These are phyloP conservation scores for Lodderomyces margitis DNA, from an alignment of 1,139 yeast genomes.

Conservation along the genomic window DNA sequence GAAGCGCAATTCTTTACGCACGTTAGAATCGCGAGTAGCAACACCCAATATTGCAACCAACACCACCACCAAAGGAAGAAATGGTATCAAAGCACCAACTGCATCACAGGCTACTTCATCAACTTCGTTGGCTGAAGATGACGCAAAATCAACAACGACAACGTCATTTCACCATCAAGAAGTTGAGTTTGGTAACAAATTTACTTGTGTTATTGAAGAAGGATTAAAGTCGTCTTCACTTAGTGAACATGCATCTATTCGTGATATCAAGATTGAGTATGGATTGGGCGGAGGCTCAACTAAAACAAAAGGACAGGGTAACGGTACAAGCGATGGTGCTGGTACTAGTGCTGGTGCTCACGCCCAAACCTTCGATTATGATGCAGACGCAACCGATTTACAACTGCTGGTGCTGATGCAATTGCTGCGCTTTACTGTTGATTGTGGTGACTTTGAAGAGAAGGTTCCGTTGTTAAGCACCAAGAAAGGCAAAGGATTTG, in stretches of 20 bases:
- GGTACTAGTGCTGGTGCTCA: neutral
- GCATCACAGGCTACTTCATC: neutral
- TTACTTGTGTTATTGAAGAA: slow-evolving; percentile 1
- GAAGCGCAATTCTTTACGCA: neutral
- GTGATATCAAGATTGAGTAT: neutral
- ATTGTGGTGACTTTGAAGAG: neutral
- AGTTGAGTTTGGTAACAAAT: slow-evolving; percentile 1
- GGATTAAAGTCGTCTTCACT: slow-evolving; percentile 2
- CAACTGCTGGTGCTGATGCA: slow-evolving; percentile 1
- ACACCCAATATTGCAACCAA: slow-evolving; percentile 2
- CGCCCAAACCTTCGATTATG: too few species aligned
- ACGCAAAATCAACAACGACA: neutral
- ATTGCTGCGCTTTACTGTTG: slow-evolving; percentile 1
- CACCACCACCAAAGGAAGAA: slow-evolving; percentile 1
- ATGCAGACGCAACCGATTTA: neutral
- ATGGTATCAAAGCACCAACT: neutral
- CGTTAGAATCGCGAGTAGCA: slow-evolving; percentile 1
- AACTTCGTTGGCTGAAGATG: neutral
- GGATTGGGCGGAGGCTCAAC: too few species aligned
- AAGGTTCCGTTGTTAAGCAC: neutral
- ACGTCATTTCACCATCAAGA: slow-evolving; percentile 1
- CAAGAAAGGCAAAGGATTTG: neutral
- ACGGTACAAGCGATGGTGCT: neutral
- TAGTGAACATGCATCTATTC: slow-evolving; percentile 6
- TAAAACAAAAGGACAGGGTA: neutral